Evolutionary conservation across 176 grass and related monocot genomes (phyloP), one percentile per base, ranked within the genome.

Genomic region (Oryza longistaminata): DNA sequence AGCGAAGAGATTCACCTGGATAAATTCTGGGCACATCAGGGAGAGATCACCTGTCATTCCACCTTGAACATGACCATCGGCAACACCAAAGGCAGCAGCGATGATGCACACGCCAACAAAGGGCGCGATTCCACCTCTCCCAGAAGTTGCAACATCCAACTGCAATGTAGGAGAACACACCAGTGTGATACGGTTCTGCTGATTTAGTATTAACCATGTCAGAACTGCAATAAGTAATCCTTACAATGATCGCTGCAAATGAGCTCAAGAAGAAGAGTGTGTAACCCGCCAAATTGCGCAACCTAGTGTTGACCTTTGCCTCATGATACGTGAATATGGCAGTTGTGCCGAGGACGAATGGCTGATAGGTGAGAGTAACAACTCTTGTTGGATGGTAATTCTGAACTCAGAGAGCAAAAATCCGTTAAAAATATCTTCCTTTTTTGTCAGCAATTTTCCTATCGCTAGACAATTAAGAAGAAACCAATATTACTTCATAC

Each of bases 231-330:
- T 19, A 53, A 60, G 19, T 17, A 53, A 53, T 17, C 14, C 90
- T 86, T 90, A 88, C 88, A 37, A 88, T 68, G 46, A 92, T 64
- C 26, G 90, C 19, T 16, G 66, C 82, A 39, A 92, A 19, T 5
- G 93, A 92, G 86, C 85, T 82, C 58, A 95, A 74, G 80, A 95
- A 90, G 85, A 95, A 95, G 9, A 95, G 67, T 2, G n/a, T 67
- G 77, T 85, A 95, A 24, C 93, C 93, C 35, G 26, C 52, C 75
- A 95, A 61, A 44, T 90, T 95, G 40, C 88, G 83, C 11, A 6
- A 9, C 82, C 93, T 92, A n/a, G 88, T 95, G 85, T 95, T 92
- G 7, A 91, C 66, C 65, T 95, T 95, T 60, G 90, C 88, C 89
- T 92, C 88, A 17, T 37, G 40, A 82, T 90, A 92, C 6, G 90